Percentiles rank a stretch among this genome's conserved stretches.
Conservation (phyloP, 345 rosid genomes). For the Salix viminalis region DNA sequence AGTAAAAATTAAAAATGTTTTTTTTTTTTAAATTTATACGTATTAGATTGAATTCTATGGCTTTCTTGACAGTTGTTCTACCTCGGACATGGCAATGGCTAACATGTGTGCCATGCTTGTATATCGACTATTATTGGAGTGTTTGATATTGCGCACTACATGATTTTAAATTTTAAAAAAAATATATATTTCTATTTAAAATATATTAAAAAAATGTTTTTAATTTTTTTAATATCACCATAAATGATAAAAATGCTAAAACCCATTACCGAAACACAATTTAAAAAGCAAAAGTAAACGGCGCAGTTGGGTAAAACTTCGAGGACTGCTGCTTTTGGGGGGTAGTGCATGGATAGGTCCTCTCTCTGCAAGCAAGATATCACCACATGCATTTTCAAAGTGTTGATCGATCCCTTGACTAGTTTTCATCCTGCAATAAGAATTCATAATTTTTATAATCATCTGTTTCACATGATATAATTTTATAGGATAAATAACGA, state of each 20-base stretch:
- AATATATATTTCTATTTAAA: too few species aligned
- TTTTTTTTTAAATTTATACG: neutral
- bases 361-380: neutral
- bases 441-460: neutral
- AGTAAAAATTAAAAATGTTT: too few species aligned
- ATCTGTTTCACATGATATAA: neutral
- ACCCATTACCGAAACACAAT: too few species aligned
- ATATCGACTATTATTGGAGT: too few species aligned
- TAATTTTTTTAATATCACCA: too few species aligned
- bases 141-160: too few species aligned
- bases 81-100: neutral
- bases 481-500: neutral
- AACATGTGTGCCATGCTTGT: too few species aligned
- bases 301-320: neutral
- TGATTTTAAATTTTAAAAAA: too few species aligned
- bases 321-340: conserved; percentile 8
- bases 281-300: too few species aligned
- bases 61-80: neutral
- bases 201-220: too few species aligned
- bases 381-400: conserved; percentile 16
- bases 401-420: neutral
- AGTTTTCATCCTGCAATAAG: neutral
- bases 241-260: too few species aligned
- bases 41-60: neutral
- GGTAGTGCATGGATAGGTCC: conserved; percentile 1